Conservation (phyloP, 805 yeast genomes). For the Candida peoriensis region DNA sequence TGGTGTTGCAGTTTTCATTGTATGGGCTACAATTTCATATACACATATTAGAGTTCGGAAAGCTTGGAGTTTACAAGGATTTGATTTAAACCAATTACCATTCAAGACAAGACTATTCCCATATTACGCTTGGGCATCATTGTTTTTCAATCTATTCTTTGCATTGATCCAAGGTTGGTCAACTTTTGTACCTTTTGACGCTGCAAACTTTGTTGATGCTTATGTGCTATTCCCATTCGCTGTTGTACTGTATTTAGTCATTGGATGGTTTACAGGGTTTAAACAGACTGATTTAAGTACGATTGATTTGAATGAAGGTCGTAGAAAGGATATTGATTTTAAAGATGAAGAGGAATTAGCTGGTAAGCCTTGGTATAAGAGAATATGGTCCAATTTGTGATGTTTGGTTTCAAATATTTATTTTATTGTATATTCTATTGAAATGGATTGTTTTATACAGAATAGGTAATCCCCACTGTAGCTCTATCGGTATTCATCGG, state of each 20-base stretch:
- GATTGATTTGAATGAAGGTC: slow-evolving; percentile 48
- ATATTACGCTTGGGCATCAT: slow-evolving; percentile 34
- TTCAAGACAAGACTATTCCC: slow-evolving; percentile 59
- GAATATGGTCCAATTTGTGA: slow-evolving; percentile 8
- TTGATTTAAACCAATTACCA: slow-evolving; percentile 62
- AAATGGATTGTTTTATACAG: too few species aligned
- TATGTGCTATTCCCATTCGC: slow-evolving; percentile 60
- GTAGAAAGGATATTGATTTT: slow-evolving; percentile 34
- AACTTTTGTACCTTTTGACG: slow-evolving; percentile 42
- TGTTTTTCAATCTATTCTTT: slow-evolving; percentile 33
- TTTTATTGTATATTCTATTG: too few species aligned
- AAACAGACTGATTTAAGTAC: slow-evolving; percentile 37
- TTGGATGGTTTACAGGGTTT: slow-evolving; percentile 35
- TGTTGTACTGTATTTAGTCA: slow-evolving; percentile 35
- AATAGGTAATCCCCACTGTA: too few species aligned
- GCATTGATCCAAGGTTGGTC: slow-evolving; percentile 48
- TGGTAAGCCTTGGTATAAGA: slow-evolving; percentile 12
- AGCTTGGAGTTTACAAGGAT: slow-evolving; percentile 58
- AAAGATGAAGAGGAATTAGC: slow-evolving; percentile 1
- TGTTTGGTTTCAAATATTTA: too few species aligned
- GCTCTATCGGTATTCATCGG: too few species aligned
- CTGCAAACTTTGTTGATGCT: slow-evolving; percentile 51
- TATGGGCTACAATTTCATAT: slow-evolving; percentile 62
- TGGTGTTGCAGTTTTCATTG: slow-evolving; percentile 69
- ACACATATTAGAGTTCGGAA: slow-evolving; percentile 66